phyloP scores from a whole-genome alignment of 2,329 filamentous ascomycete genomes.

The Taxawa tesnikishii region DNA sequence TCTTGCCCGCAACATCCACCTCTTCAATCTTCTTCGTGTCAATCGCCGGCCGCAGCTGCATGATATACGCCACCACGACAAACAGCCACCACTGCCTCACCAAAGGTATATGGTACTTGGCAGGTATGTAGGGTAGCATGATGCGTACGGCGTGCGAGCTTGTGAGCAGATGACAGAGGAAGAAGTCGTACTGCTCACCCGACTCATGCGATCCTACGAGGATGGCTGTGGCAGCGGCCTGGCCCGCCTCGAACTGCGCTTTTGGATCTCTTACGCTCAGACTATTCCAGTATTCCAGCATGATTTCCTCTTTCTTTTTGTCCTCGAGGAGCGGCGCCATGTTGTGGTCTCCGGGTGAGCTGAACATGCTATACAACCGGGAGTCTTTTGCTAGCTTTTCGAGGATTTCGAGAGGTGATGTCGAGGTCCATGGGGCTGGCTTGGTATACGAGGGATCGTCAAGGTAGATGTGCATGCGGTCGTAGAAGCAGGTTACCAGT shows the following conservation, averaged over 20 bases:
- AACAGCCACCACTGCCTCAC: conserved; percentile 87
- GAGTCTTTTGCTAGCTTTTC: conserved; percentile 55
- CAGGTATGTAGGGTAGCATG: conserved; percentile 64
- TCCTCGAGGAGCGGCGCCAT: conserved; percentile 55
- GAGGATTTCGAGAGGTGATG: conserved; percentile 59
- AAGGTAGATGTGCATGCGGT: conserved; percentile 46
- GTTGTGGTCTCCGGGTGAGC: conserved; percentile 45
- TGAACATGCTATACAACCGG: conserved; percentile 56
- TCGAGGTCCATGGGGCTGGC: conserved; percentile 44
- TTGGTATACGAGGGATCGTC: conserved; percentile 61
- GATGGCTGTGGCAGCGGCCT: conserved; percentile 45
- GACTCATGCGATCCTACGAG: conserved; percentile 43
- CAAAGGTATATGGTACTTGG: conserved; percentile 58
- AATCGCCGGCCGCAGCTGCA: conserved; percentile 60
- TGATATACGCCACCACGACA: conserved; percentile 63
- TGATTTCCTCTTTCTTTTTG: conserved; percentile 56
- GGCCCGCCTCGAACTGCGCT: conserved; percentile 63
- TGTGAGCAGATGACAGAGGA: conserved; percentile 69
- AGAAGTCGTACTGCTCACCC: conserved; percentile 62
- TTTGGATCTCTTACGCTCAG: conserved; percentile 62
- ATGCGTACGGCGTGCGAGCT: conserved; percentile 82
- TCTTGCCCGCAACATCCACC: conserved; percentile 48
- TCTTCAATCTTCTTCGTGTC: conserved; percentile 50
- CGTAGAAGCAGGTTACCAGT: conserved; percentile 50
- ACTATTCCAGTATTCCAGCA: conserved; percentile 84